These are phyloP conservation scores for Globisporangium megalacanthum DNA, from an alignment of 352 stramenopile species.

Conservation along the genomic window DNA sequence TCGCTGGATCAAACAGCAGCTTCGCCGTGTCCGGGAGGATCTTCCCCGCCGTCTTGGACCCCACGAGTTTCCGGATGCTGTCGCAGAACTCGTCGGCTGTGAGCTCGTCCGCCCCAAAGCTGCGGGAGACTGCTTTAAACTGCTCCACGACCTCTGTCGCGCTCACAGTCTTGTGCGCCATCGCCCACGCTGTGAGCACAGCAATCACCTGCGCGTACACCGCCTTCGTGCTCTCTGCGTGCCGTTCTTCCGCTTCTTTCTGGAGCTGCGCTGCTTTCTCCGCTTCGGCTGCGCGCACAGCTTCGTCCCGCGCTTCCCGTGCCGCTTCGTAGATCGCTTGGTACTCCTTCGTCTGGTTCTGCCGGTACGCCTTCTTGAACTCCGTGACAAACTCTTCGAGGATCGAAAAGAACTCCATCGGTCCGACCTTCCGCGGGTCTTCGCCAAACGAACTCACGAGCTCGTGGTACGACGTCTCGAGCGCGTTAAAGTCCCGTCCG, in stretches of 20 bases:
- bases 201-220: constrained; percentile 65
- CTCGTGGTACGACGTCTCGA: constrained; percentile 75
- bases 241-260: constrained; percentile 47
- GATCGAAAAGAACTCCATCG: constrained; percentile 81
- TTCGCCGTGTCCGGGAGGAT: constrained; percentile 74
- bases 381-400: constrained; percentile 80
- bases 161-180: constrained; percentile 44
- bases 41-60: constrained; percentile 64
- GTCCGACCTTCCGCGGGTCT: constrained; percentile 71
- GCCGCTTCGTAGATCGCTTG: constrained; percentile 71
- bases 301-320: constrained; percentile 39
- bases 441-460: constrained; percentile 81
- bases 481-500: constrained; percentile 58
- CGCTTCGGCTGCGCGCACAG: constrained; percentile 28
- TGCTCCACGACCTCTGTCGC: constrained; percentile 44
- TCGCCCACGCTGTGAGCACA: constrained; percentile 55
- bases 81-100: constrained; percentile 69
- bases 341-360: constrained; percentile 86
- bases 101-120: constrained; percentile 61
- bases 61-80: constrained; percentile 57
- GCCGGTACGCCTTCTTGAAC: constrained; percentile 85
- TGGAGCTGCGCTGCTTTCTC: constrained; percentile 43
- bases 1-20: constrained; percentile 49
- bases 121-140: constrained; percentile 54
- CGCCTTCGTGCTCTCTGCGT: constrained; percentile 47